A percentile compares a stretch with the other conserved stretches of the same genome.
These are phyloP conservation scores for Neurospora sp. DNA, from an alignment of 2,329 filamentous ascomycete genomes.

Conservation along the genomic window DNA sequence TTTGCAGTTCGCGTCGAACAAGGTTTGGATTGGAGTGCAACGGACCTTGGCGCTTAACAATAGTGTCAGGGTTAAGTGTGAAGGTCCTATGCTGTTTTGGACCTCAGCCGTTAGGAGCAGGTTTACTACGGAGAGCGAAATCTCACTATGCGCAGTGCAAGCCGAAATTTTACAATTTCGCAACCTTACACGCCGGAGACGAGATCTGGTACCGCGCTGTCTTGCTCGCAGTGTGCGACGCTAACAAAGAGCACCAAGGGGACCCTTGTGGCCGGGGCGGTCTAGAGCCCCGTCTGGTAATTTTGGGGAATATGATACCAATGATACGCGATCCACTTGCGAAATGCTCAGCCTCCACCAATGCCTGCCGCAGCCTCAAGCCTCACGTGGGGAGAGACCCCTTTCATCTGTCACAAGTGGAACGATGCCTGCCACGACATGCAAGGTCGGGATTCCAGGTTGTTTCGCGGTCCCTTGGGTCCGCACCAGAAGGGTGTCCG, in stretches of 20 bases:
- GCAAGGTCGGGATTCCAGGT: not conserved
- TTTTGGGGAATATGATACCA: not conserved
- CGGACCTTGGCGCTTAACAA: not conserved
- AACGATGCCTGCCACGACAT: not conserved
- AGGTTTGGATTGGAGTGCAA: not conserved
- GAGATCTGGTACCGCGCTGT: not conserved
- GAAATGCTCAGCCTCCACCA: not conserved
- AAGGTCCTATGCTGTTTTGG: not conserved
- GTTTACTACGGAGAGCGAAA: not conserved
- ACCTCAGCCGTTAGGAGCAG: not conserved
- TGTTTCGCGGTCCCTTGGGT: not conserved
- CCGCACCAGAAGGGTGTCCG: not conserved
- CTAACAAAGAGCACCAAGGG: not conserved
- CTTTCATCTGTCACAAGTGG: not conserved
- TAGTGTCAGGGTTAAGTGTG: not conserved
- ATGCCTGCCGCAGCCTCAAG: not conserved
- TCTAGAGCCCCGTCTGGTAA: not conserved
- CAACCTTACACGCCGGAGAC: not conserved
- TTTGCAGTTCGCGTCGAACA: not conserved
- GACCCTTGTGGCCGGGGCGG: not conserved
- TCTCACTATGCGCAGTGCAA: not conserved
- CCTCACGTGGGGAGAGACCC: not conserved
- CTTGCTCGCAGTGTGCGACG: not conserved
- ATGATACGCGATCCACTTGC: not conserved
- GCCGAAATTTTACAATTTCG: not conserved